Percentiles rank a stretch among this genome's conserved stretches.
Conservation (phyloP, 768 basidiomycete species). For the Leccinum uliginosum region DNA sequence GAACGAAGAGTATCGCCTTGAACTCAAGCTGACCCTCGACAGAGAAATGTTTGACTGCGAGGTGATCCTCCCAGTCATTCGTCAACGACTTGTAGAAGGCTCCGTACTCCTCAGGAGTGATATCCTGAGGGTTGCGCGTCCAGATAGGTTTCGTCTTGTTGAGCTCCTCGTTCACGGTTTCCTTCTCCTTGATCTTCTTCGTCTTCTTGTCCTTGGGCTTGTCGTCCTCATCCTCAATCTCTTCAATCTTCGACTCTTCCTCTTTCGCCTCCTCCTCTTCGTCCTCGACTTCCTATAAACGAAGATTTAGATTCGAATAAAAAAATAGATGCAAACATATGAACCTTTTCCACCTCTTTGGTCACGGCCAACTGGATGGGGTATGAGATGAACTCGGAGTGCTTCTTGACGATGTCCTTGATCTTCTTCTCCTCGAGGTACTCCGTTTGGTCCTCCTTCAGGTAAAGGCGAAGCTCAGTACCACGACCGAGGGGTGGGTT, state of each 20-base stretch:
- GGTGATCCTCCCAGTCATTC: slow-evolving; percentile 99
- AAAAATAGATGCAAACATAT: slow-evolving; percentile 12
- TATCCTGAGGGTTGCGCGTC: slow-evolving; percentile 97
- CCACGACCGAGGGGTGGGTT: slow-evolving; percentile 93
- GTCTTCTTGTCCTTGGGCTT: slow-evolving; percentile 89
- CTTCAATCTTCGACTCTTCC: slow-evolving; percentile 75
- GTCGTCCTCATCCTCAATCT: slow-evolving; percentile 79
- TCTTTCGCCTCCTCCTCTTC: slow-evolving; percentile 72
- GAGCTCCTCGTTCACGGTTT: slow-evolving; percentile 90
- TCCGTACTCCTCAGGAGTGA: slow-evolving; percentile 88
- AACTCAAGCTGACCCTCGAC: slow-evolving; percentile 99
- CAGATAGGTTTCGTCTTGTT: slow-evolving; percentile 99
- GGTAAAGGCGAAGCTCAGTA: slow-evolving; percentile 83
- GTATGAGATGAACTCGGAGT: slow-evolving; percentile 99
- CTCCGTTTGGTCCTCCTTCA: slow-evolving; percentile 99
- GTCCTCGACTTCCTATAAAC: slow-evolving; percentile 75
- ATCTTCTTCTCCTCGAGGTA: slow-evolving; percentile 99
- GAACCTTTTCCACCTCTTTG: slow-evolving; percentile 98
- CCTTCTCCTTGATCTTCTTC: slow-evolving; percentile 89
- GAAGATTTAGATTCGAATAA: slow-evolving; percentile 2
- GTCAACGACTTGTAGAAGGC: slow-evolving; percentile 99
- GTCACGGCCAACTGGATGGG: slow-evolving; percentile 98
- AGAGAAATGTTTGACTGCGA: slow-evolving; percentile 99
- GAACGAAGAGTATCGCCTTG: slow-evolving; percentile 97
- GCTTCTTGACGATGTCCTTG: slow-evolving; percentile 99